Base-by-base conservation (phyloP, 2,329 filamentous ascomycete genomes). In the Didymella pinodella region DNA sequence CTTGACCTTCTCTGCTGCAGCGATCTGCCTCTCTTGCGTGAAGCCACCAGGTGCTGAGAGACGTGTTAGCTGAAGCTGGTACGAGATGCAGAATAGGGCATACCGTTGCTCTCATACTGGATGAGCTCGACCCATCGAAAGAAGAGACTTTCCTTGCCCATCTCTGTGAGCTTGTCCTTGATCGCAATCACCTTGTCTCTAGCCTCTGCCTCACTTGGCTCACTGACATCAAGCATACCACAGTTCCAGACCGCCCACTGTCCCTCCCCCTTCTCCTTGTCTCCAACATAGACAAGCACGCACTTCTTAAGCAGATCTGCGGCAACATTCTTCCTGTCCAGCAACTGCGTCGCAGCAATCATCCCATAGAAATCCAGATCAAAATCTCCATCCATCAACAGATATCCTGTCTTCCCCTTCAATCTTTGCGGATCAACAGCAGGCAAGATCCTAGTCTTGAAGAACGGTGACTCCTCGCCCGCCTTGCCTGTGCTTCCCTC, bases 41-140 rank as follows among this genome's bases (percentile, higher is more conserved):
- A 96, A 96, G 0, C 91, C 91, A 18, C 89, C 91, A 0, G 92
- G 90, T 65, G 86, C 85, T 44, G 25, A 2, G 1, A 28, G 6
- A n/a, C 4, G 12, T 44, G 41, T 44, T 44, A 44, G 41, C 16
- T 28, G 4, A 28, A 4, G 12, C 14, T n/a, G 25, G 4, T 26
- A 12, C 16, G 16, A 16, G 25, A 10, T n/a, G 18, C 20, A 14
- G 38, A n/a, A 28, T 3, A 28, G 7, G 12, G n/a, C 41, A 16
- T 28, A 44, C 41, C 41, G 34, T 88, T 89, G 41, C 91, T 89
- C 78, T 97, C 93, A 70, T 88, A 96, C 78, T 97, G 93, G 48
- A 97, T 88, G 72, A 96, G 85, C 80, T 97, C 93, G 48, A 97
- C 91, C 92, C 93, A 97, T 54, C 90, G 87, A 80, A 91, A 97